Evolutionary conservation across 352 stramenopile species (phyloP).

Genomic region (Phytophthora sansomeana): DNA sequence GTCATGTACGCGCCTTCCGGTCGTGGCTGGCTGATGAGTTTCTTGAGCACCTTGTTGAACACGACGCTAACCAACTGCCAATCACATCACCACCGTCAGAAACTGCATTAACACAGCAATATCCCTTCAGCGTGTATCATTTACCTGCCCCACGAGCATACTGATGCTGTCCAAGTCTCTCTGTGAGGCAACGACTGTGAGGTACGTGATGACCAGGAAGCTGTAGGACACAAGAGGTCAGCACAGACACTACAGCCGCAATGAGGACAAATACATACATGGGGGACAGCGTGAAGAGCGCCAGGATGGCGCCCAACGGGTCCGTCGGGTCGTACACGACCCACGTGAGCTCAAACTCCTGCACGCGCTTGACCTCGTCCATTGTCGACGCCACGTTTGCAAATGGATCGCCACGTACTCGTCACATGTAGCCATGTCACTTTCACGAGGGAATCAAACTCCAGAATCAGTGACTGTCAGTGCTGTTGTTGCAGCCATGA

Average conservation of each 20-base stretch:
- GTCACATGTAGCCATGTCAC: constrained; percentile 8
- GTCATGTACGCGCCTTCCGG: constrained; percentile 70
- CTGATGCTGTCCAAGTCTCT: constrained; percentile 79
- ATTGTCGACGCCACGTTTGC: constrained; percentile 10
- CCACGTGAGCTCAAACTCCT: constrained; percentile 87
- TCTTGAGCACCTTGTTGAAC: constrained; percentile 85
- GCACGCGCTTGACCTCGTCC: constrained; percentile 38
- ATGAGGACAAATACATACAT: constrained; percentile 46
- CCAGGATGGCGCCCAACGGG: constrained; percentile 67
- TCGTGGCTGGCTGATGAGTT: constrained; percentile 71
- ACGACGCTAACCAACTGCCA: constrained; percentile 72
- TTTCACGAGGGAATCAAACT: not conserved
- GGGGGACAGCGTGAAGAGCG: constrained; percentile 79
- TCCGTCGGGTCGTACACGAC: constrained; percentile 84
- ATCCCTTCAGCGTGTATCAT: not conserved
- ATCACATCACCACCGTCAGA: constrained; percentile 2
- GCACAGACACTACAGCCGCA: constrained; percentile 7
- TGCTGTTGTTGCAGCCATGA: constrained; percentile 18
- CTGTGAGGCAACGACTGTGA: constrained; percentile 80
- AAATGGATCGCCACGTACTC: not conserved
- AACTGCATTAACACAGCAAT: not conserved
- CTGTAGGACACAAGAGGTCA: constrained; percentile 35
- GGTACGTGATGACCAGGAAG: constrained; percentile 88
- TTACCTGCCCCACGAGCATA: constrained; percentile 77
- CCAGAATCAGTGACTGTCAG: constrained; percentile 8